These are phyloP conservation scores for Truncatella angustata DNA, from an alignment of 2,329 filamentous ascomycete genomes.

Conservation along the genomic window DNA sequence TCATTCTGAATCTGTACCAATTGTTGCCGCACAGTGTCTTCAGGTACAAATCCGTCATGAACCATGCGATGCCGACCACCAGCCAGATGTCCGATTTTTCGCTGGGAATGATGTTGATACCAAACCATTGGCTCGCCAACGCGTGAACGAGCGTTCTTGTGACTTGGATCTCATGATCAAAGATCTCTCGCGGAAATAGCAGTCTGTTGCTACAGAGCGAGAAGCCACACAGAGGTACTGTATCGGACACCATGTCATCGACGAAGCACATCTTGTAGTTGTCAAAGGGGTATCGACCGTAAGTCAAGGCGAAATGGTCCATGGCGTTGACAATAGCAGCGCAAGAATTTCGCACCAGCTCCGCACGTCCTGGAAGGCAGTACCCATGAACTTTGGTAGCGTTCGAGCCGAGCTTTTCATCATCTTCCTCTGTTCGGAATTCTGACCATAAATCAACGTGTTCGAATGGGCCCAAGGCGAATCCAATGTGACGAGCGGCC, in stretches of 20 bases:
- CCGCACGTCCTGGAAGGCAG: slow-evolving; percentile 78
- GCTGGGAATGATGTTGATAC: slow-evolving; percentile 86
- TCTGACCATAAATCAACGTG: slow-evolving; percentile 82
- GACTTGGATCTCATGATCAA: slow-evolving; percentile 80
- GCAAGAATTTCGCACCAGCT: slow-evolving; percentile 85
- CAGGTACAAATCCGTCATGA: slow-evolving; percentile 93
- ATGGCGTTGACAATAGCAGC: slow-evolving; percentile 80
- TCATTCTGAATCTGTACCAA: slow-evolving; percentile 88
- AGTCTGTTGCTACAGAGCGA: slow-evolving; percentile 85
- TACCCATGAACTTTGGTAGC: slow-evolving; percentile 89
- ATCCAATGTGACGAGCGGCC: slow-evolving; percentile 85
- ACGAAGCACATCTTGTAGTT: slow-evolving; percentile 94
- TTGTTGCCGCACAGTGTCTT: slow-evolving; percentile 90
- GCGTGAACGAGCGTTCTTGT: slow-evolving; percentile 80
- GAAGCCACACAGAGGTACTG: slow-evolving; percentile 75
- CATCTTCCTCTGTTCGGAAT: slow-evolving; percentile 85
- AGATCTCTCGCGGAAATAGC: slow-evolving; percentile 79
- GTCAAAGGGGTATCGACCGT: slow-evolving; percentile 86
- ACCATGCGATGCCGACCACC: slow-evolving; percentile 85
- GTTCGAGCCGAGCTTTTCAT: slow-evolving; percentile 84
- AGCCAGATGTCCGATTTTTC: slow-evolving; percentile 83
- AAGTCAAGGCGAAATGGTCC: slow-evolving; percentile 87
- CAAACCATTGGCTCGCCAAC: slow-evolving; percentile 89
- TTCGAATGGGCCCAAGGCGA: slow-evolving; percentile 93
- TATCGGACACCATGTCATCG: slow-evolving; percentile 79